Base-by-base conservation (phyloP, 2,329 filamentous ascomycete species). In the Aspergillus brunneoviolaceus region DNA sequence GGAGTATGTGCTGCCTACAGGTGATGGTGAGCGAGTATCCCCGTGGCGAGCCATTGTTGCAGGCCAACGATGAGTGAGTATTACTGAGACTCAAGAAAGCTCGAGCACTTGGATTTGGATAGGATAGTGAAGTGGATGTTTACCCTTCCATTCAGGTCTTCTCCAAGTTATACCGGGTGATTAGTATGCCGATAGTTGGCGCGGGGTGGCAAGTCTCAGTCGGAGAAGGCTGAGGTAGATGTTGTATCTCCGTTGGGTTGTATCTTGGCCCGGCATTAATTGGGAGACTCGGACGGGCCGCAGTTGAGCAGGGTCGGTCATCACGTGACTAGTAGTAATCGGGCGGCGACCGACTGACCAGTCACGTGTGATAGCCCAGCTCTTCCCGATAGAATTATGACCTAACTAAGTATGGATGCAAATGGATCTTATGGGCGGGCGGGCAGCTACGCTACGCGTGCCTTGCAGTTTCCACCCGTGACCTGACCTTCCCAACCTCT, bases 11-110 rank as follows among this genome's bases (percentile, higher is more conserved):
- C 89, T 92, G 87, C 89, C 90, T 92, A 89, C 87, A 88, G 89
- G 89, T 87, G 89, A 92, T 90, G 90, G 91, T 93, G 90, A 94
- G 90, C 90, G 84, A 82, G 81, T 81, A 77, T 85, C 83, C 81
- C 82, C 83, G 77, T 82, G 82, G 77, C 83, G 82, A 81, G 81
- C 82, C 83, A 85, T 85, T 76, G 71, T 80, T 80, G 78, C 77
- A 81, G 76, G 82, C 81, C 78, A 81, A 82, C 76, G 73, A 77
- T 77, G 69, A 78, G 76, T 79, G 77, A 79, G 77, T 77, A 74
- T 79, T 79, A 80, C 77, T 76, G 72, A 65, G 67, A 69, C 68
- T 69, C 71, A 67, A 70, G 65, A 57, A 64, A 67, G 67, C 70
- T 69, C 64, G 65, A 65, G 62, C 54, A 60, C 62, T 61, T 61